These are phyloP conservation scores for Colletotrichum tofieldiae DNA, from an alignment of 2,329 filamentous ascomycete species.

Conservation along the genomic window DNA sequence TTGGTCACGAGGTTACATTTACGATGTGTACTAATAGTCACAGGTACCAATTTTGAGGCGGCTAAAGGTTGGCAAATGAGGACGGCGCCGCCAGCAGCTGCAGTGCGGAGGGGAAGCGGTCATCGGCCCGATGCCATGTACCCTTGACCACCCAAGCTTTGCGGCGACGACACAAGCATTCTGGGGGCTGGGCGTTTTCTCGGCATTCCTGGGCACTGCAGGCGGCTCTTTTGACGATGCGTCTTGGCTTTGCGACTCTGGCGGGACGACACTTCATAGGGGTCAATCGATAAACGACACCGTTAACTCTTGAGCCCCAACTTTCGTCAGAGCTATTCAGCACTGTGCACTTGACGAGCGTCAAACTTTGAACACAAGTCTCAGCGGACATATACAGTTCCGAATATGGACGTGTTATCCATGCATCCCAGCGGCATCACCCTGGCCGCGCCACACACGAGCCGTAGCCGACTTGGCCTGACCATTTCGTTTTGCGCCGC, in stretches of 20 bases:
- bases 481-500: background rate
- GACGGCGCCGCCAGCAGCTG: background rate
- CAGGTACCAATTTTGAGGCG: background rate
- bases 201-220: constrained; percentile 32
- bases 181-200: constrained; percentile 31
- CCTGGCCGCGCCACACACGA: background rate
- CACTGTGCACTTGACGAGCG: too few relatives aligned
- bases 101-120: constrained; percentile 2
- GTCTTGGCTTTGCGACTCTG: constrained; percentile 23
- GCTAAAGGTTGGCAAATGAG: background rate
- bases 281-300: background rate
- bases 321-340: background rate
- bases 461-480: constrained; percentile 10
- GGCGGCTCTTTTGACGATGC: constrained; percentile 5
- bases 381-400: background rate
- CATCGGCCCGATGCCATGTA: background rate
- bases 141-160: constrained; percentile 26
- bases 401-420: background rate
- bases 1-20: constrained; percentile 3
- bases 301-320: background rate
- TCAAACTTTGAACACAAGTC: background rate
- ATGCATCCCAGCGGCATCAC: background rate
- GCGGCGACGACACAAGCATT: constrained; percentile 35
- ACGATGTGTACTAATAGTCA: background rate
- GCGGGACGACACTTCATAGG: background rate